Percentiles rank a stretch among this genome's conserved stretches.
Conservation (phyloP, 108 stramenopile species). For the Chaetoceros tenuissimus region DNA sequence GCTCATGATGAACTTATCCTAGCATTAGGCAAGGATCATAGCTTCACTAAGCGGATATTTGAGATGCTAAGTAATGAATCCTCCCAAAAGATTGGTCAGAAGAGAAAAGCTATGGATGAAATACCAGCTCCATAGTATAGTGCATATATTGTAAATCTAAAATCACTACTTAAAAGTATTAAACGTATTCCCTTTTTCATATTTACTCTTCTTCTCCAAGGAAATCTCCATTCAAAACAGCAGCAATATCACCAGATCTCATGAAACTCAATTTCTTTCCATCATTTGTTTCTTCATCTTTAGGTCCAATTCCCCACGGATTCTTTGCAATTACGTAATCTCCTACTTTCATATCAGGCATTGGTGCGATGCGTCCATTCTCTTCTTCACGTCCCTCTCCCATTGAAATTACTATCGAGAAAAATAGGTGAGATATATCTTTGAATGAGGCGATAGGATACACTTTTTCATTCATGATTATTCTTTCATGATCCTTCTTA, state of each 20-base stretch:
- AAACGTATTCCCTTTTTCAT: too few relatives aligned
- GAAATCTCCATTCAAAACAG: constrained; percentile 52
- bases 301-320: constrained; percentile 91
- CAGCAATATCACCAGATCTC: constrained; percentile 72
- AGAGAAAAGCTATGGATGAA: too few relatives aligned
- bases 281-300: constrained; percentile 79
- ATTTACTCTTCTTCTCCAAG: constrained; percentile 18
- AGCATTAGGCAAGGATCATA: not conserved
- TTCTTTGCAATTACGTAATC: constrained; percentile 79
- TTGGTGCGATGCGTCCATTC: constrained; percentile 57
- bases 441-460: not conserved
- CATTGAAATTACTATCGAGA: constrained; percentile 45
- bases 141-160: too few relatives aligned
- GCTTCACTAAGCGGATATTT: not conserved
- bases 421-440: too few relatives aligned
- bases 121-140: too few relatives aligned
- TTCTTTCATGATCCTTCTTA: not conserved
- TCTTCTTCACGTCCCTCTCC: constrained; percentile 82
- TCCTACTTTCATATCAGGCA: constrained; percentile 68
- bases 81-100: too few relatives aligned
- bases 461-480: too few relatives aligned
- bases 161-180: too few relatives aligned
- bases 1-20: not conserved
- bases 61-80: too few relatives aligned
- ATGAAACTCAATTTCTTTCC: constrained; percentile 85